These are phyloP conservation scores for Luzula sylvatica DNA, from an alignment of 176 grass and related monocot species.

Conservation along the genomic window DNA sequence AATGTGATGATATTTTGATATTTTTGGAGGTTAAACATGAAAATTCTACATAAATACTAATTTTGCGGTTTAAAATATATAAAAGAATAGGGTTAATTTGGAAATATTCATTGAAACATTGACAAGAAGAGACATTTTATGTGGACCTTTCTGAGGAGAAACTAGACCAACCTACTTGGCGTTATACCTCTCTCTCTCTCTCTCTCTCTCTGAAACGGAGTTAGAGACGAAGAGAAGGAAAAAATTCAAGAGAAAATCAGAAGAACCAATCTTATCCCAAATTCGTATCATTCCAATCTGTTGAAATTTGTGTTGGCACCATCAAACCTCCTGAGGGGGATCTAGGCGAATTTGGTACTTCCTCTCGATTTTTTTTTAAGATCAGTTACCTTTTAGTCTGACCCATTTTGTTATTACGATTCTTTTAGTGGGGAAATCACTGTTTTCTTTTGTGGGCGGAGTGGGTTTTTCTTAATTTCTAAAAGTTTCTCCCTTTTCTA, in stretches of 20 bases:
- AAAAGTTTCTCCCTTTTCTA: background rate
- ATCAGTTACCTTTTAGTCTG: background rate
- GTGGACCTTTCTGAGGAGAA: slow-evolving; percentile 1
- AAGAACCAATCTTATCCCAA: too few relatives aligned
- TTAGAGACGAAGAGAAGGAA: background rate
- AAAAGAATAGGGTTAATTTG: background rate
- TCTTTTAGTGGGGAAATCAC: background rate
- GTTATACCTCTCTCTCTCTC: background rate
- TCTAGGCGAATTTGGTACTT: slow-evolving; percentile 1
- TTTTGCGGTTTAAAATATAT: background rate
- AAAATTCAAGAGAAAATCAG: background rate
- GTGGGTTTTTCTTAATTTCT: background rate
- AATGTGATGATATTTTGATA: background rate
- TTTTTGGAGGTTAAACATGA: background rate
- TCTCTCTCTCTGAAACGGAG: background rate
- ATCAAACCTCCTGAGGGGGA: background rate
- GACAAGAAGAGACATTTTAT: background rate
- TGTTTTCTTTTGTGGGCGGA: slow-evolving; percentile 7
- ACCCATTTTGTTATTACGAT: background rate
- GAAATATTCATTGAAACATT: background rate
- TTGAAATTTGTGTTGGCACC: too few relatives aligned
- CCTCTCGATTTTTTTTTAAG: background rate
- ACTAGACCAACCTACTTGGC: slow-evolving; percentile 6
- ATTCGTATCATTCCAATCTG: too few relatives aligned
- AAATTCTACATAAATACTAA: background rate